Base-by-base conservation (phyloP, 805 yeast species). In the Monosporozyma siamensis region DNA sequence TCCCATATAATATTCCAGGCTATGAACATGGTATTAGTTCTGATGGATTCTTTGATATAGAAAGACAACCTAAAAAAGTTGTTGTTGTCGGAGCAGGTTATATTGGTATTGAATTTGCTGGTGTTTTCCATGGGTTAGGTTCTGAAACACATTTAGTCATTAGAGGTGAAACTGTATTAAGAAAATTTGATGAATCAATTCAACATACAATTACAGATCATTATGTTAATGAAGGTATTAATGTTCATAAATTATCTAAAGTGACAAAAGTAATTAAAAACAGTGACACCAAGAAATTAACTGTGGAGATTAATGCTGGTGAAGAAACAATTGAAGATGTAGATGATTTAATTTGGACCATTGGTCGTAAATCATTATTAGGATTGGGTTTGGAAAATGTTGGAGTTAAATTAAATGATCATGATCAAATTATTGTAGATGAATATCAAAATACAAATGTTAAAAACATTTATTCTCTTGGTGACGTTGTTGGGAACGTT, bases 61-160 rank as follows among this genome's bases (percentile, higher is more conserved):
- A 75, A 46, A 58, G 67, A 39, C 97, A 89, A 66, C 98, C 99
- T 40, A 81, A 87, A 65, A 74, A 80, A 39, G 97, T 90, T 23
- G 97, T 94, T 1, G 73, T 92, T 47, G 95, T 92, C 10, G 99
- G 99, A 54, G 96, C 96, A 30, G 99, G 99, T 35, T 92, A 92
- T 68, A 92, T 92, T 61, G 97, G 95, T 44, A 82, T 88, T 38
- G 99, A 92, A 69, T 74, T 92, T 40, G 83, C 97, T 6, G 98
- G 98, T 48, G 88, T 92, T 36, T 90, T 92, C 77, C 74, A 84
- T 51, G 87, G 87, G 20, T 72, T 92, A 48, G 95, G 95, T 14
- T 61, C 90, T 12, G 87, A 90, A 51, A 82, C 95, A 38, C 90
- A 85, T 61, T 63, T 92, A 63, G 75, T 90, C 47, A 84, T 90